Base-by-base conservation (phyloP, 2,329 filamentous ascomycete species). In the Alternaria metachromatica region DNA sequence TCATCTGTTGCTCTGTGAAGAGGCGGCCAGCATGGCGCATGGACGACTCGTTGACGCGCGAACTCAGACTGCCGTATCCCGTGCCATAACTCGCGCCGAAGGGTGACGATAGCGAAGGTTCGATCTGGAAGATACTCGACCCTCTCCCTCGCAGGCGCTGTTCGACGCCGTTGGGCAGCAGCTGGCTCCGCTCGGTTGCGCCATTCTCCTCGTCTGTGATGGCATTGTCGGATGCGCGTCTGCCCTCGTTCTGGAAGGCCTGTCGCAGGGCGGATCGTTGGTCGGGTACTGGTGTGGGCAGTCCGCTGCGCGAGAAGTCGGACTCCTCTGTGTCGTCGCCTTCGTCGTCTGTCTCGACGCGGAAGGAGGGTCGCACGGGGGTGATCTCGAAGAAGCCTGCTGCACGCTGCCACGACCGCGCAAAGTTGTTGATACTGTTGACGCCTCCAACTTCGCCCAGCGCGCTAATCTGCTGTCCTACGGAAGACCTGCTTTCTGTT, bases 361-460 rank as follows among this genome's bases (percentile, higher is more conserved):
- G 84, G 76, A 97, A 93, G 33, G 92, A 90, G 13, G 90, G 89
- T 15, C 90, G 88, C 59, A 92, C 90, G 6, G 93, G 93, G 33
- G 96, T 90, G 70, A 97, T 92, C 79, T 97, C 94, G 67, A 89
- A 87, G 80, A 98, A 98, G 61, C 87, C 90, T 25, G 94, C 93
- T 41, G 95, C 95, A 78, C 95, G 90, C 80, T 95, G 93, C 92
- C 94, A 97, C 72, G 93, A 97, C 64, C 92, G 88, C 48, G 94
- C 92, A 78, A 98, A 98, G 74, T 94, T 97, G 75, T 96, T 91
- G 73, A 98, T 92, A 80, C 92, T 96, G 84, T 98, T 98, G 65
- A 94, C 91, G 55, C 95, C 95, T 68, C 95, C 96, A 51, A 92
- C 90, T 64, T 97, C 90, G 69, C 92, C 73, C 20, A 84, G 65